Percentiles rank a stretch among this genome's conserved stretches.
These are phyloP conservation scores for Knoxdaviesia proteae DNA, from an alignment of 2,329 filamentous ascomycete species.

Conservation along the genomic window DNA sequence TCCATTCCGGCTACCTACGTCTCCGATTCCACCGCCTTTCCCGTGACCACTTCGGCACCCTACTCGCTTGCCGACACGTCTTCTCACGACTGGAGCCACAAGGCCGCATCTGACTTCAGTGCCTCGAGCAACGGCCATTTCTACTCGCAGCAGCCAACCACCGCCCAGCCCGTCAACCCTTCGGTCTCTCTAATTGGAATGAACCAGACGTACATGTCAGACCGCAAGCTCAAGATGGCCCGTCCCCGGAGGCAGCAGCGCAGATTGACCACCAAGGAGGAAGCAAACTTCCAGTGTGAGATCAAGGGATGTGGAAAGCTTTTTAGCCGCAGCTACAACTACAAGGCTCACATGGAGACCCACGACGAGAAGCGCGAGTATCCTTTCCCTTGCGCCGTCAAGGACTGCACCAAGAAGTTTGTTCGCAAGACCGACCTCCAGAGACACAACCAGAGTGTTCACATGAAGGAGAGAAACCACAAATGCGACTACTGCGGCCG, in stretches of 20 bases:
- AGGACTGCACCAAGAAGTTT: slow-evolving; percentile 53
- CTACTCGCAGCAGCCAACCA: too few relatives aligned
- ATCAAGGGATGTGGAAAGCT: slow-evolving; percentile 52
- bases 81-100: too few relatives aligned
- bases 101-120: too few relatives aligned
- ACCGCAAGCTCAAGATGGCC: slow-evolving; percentile 2
- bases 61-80: too few relatives aligned
- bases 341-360: slow-evolving; percentile 67
- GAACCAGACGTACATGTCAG: too few relatives aligned
- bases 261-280: slow-evolving; percentile 41
- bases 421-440: slow-evolving; percentile 64
- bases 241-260: slow-evolving; percentile 19
- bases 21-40: too few relatives aligned
- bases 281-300: slow-evolving; percentile 51
- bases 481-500: slow-evolving; percentile 50
- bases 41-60: too few relatives aligned
- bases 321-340: slow-evolving; percentile 73
- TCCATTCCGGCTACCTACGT: too few relatives aligned
- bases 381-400: slow-evolving; percentile 44
- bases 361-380: slow-evolving; percentile 57
- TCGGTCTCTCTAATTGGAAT: too few relatives aligned
- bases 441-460: slow-evolving; percentile 43
- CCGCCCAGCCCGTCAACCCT: too few relatives aligned
- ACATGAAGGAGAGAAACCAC: slow-evolving; percentile 51
- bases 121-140: too few relatives aligned